These are phyloP conservation scores for Termitomyces sp. DNA, from an alignment of 768 basidiomycete genomes.

Conservation along the genomic window DNA sequence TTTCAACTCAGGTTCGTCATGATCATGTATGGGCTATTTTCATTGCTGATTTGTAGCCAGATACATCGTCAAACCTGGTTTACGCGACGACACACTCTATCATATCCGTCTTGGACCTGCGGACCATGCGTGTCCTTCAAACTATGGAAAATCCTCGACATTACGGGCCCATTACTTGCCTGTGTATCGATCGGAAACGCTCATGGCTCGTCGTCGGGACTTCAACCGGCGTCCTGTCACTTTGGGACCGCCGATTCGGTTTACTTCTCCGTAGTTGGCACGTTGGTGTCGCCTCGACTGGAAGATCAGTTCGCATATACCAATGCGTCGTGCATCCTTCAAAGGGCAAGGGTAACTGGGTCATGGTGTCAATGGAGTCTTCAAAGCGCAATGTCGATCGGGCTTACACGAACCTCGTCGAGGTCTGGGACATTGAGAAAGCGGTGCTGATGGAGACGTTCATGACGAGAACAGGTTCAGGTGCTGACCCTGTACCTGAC, in stretches of 20 bases:
- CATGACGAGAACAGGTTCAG: constrained; percentile 48
- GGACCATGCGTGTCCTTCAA: constrained; percentile 76
- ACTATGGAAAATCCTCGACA: constrained; percentile 84
- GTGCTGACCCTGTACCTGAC: constrained; percentile 51
- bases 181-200: constrained; percentile 81
- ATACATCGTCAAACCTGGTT: constrained; percentile 77
- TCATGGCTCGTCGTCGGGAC: constrained; percentile 92
- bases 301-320: constrained; percentile 58
- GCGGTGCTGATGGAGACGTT: constrained; percentile 79
- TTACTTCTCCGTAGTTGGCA: constrained; percentile 87
- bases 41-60: constrained; percentile 25
- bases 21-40: not conserved
- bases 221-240: constrained; percentile 74
- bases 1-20: constrained; percentile 64
- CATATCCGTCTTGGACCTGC: constrained; percentile 77
- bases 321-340: constrained; percentile 83
- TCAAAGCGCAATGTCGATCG: constrained; percentile 40
- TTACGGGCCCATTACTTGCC: constrained; percentile 79
- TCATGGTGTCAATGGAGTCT: constrained; percentile 78
- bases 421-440: constrained; percentile 94
- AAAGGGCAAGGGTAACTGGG: constrained; percentile 86
- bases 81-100: constrained; percentile 81
- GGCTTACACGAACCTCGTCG: constrained; percentile 56
- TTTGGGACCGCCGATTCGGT: constrained; percentile 97
- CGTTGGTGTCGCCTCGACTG: constrained; percentile 54